Conservation (phyloP, 1,284 basidiomycete genomes). For the Tausonia pullulans region DNA sequence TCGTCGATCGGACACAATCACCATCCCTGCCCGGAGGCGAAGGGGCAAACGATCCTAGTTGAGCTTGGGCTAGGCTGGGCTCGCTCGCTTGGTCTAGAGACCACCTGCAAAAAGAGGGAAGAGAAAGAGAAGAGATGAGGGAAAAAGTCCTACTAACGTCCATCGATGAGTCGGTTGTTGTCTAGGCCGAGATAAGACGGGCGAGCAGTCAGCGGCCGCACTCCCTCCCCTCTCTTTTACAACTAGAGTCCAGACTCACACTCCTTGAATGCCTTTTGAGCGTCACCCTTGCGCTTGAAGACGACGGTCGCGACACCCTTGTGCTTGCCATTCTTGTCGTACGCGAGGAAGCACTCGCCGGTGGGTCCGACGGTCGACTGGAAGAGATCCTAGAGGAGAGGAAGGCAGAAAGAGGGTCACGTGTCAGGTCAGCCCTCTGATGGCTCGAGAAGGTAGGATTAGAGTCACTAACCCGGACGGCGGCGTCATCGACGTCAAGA, state of each 20-base stretch:
- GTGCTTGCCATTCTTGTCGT: constrained; percentile 72
- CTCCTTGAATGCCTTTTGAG: constrained; percentile 77
- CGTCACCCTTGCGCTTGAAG: constrained; percentile 80
- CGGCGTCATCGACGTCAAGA: constrained; percentile 82
- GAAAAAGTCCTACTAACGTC: constrained; percentile 75
- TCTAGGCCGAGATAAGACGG: constrained; percentile 33
- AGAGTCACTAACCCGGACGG: constrained; percentile 62
- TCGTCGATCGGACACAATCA: too few relatives aligned
- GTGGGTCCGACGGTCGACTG: constrained; percentile 79
- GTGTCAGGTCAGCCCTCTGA: not conserved
- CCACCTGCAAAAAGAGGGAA: constrained; percentile 20
- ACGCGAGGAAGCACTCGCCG: constrained; percentile 69
- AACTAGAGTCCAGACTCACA: constrained; percentile 34
- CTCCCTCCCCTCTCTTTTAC: not conserved
- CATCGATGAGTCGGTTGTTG: constrained; percentile 98
- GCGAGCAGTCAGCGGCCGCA: too few relatives aligned
- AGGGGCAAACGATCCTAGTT: too few relatives aligned
- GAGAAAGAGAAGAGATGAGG: constrained; percentile 30
- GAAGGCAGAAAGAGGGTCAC: not conserved
- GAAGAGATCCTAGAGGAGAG: constrained; percentile 67
- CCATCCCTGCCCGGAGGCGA: too few relatives aligned
- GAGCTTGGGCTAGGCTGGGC: too few relatives aligned
- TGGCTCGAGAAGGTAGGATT: constrained; percentile 9
- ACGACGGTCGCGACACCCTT: constrained; percentile 82
- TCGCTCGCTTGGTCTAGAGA: too few relatives aligned